phyloP scores from a whole-genome alignment of 202 grass and related monocot genomes.

The Schoenoplectus tabernaemontani region DNA sequence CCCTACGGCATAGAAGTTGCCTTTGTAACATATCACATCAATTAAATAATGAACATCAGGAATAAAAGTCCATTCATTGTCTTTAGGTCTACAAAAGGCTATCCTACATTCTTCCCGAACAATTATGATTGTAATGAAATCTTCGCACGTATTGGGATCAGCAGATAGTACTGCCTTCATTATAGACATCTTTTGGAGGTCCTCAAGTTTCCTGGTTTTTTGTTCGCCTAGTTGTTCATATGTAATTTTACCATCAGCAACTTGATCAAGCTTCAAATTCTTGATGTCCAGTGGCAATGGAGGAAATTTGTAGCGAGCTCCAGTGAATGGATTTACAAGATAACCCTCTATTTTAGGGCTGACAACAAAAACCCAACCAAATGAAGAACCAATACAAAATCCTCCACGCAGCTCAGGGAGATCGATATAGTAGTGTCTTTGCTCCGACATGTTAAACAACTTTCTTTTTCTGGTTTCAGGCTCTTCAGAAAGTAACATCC shows the following conservation, averaged over 20 bases:
- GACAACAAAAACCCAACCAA: slow-evolving; percentile 3
- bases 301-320: neutral
- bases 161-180: neutral
- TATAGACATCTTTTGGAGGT: neutral
- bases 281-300: neutral
- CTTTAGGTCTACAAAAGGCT: neutral
- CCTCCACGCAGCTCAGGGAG: neutral
- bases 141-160: neutral
- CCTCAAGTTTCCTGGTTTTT: neutral
- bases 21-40: neutral
- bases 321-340: neutral
- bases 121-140: neutral
- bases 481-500: neutral
- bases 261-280: neutral
- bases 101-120: neutral
- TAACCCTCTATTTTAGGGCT: neutral
- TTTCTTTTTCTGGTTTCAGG: neutral
- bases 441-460: slow-evolving; percentile 15
- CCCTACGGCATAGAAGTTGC: neutral
- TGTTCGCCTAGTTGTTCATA: neutral
- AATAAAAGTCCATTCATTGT: neutral
- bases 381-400: neutral
- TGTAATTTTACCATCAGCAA: neutral
- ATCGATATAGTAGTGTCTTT: slow-evolving; percentile 5
- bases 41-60: neutral